Conservation (phyloP, 495 filamentous ascomycete genomes). For the Durotheca rogersii region DNA sequence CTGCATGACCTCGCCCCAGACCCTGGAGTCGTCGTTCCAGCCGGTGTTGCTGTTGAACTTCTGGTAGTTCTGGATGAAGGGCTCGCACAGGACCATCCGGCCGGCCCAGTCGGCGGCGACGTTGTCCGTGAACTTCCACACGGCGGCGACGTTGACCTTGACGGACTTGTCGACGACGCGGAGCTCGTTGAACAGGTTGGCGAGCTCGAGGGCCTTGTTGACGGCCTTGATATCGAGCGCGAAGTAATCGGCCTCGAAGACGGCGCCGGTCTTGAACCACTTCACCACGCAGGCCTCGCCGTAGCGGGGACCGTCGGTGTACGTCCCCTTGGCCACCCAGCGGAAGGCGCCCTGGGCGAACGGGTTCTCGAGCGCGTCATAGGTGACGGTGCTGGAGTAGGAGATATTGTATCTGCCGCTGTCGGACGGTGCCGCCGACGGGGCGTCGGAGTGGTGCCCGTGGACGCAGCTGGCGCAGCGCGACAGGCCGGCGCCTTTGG, state of each 20-base stretch:
- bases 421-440: conserved; percentile 13
- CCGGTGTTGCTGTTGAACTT: conserved; percentile 49
- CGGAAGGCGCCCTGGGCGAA: conserved; percentile 39
- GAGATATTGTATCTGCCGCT: conserved; percentile 35
- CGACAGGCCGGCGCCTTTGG: conserved; percentile 28
- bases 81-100: conserved; percentile 28
- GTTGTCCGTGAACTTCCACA: conserved; percentile 26
- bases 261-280: conserved; percentile 39
- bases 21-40: conserved; percentile 27
- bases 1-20: conserved; percentile 41
- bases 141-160: conserved; percentile 36
- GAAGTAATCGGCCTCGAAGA: conserved; percentile 37
- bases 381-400: neutral
- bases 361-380: conserved; percentile 13
- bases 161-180: conserved; percentile 29
- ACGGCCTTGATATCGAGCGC: conserved; percentile 38
- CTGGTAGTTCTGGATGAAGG: conserved; percentile 42
- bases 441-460: conserved; percentile 15
- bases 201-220: conserved; percentile 37
- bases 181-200: conserved; percentile 40
- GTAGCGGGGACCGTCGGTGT: conserved; percentile 20
- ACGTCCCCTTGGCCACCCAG: conserved; percentile 36
- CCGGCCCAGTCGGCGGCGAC: conserved; percentile 6
- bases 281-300: conserved; percentile 40
- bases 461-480: conserved; percentile 34